Percentiles rank a stretch among this genome's conserved stretches.
Evolutionary conservation across 2,329 filamentous ascomycete genomes (phyloP).

Genomic region (Apiospora arundinis): DNA sequence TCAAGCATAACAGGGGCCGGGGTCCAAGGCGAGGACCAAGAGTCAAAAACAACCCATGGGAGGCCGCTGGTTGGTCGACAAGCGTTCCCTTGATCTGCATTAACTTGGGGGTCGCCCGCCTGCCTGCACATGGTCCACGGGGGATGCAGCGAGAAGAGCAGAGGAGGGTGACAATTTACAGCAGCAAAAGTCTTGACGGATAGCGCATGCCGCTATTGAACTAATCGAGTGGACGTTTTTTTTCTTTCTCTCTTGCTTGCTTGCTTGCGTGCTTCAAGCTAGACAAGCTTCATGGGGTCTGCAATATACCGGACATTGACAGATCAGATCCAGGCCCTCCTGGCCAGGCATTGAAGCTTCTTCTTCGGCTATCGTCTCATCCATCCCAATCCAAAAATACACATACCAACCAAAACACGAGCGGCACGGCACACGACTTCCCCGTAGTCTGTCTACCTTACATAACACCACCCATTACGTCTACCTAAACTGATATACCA

Average conservation of each 20-base stretch:
- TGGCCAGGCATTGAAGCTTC: conserved; percentile 9
- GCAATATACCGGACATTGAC: background rate
- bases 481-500: background rate
- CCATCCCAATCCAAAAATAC: conserved; percentile 2
- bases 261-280: too few species aligned
- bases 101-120: conserved; percentile 14
- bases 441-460: background rate
- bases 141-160: background rate
- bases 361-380: conserved; percentile 13
- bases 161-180: background rate
- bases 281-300: too few species aligned
- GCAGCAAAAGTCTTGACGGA: background rate
- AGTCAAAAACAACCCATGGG: background rate
- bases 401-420: background rate
- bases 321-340: conserved; percentile 14
- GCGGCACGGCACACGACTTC: conserved; percentile 4
- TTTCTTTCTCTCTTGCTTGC: background rate
- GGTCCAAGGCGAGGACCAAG: background rate
- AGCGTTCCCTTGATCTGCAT: conserved; percentile 8
- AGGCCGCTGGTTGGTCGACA: conserved; percentile 6
- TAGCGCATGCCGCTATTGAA: conserved; percentile 6
- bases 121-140: background rate
- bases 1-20: conserved; percentile 13
- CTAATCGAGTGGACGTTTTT: background rate
- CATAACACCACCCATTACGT: too few species aligned